A percentile compares a stretch with the other conserved stretches of the same genome.
phyloP scores from a whole-genome alignment of 2,329 filamentous ascomycete species.

The Venturia oleaginea region DNA sequence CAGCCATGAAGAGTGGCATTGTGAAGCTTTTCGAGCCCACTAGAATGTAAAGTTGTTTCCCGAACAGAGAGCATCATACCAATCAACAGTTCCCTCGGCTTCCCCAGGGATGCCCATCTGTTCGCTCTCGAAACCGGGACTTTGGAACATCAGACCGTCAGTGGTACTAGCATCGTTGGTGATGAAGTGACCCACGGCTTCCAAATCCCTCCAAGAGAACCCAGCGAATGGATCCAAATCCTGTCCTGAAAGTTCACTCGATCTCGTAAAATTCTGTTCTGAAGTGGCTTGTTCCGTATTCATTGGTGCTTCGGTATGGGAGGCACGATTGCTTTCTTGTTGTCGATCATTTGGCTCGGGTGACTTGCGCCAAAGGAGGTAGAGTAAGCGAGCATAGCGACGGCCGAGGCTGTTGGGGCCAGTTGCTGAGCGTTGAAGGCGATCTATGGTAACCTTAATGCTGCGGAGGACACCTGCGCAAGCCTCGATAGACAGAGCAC shows the following conservation, averaged over 20 bases:
- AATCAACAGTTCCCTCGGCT: neutral
- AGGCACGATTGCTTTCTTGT: neutral
- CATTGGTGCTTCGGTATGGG: neutral
- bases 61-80: neutral
- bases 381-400: neutral
- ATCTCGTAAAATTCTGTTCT: neutral
- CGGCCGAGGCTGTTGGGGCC: neutral
- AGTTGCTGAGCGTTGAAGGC: neutral
- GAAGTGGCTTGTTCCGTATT: neutral
- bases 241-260: neutral
- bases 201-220: neutral
- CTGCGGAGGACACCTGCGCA: neutral
- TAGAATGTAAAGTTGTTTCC: conserved; percentile 20
- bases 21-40: conserved; percentile 19
- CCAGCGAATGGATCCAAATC: neutral
- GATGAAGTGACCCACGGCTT: neutral
- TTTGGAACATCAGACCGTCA: neutral
- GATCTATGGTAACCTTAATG: neutral
- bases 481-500: neutral
- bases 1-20: conserved; percentile 20
- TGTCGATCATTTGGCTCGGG: neutral
- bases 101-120: neutral
- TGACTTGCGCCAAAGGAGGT: neutral
- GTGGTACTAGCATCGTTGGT: neutral
- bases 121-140: neutral